Base-by-base conservation (phyloP, 202 grass and related monocot species). In the Brachypodium distachyon region DNA sequence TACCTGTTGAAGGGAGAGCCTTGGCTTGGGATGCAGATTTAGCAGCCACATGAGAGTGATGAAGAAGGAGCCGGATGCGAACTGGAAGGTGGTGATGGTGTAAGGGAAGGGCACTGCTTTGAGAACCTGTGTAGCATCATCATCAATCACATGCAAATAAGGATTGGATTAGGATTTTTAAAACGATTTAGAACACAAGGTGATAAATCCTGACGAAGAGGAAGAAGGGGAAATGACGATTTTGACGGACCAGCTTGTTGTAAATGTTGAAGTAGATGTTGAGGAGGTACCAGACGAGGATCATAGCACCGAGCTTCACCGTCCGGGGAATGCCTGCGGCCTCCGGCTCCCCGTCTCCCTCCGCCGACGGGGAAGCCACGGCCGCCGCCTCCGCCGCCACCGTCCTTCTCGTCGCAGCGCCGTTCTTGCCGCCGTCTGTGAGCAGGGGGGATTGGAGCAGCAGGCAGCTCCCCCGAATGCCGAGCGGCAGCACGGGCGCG, bases 251-350 rank as follows among this genome's bases (percentile, higher is more conserved):
- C 87, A 87, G 78, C 73, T 93, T 93, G 74, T 93, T 90, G 78
- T 76, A 88, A 77, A 93, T 90, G 81, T 93, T 93, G 84, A 93
- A 93, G 77, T 85, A 93, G 64, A 93, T 93, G 78, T 93, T 93
- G 84, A 93, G 88, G 34, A 90, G 77, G 74, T 93, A 90, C 91
- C 91, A 93, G 28, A 83, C 80, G 56, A 87, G 81, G 73, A 93
- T 87, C 87, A 93, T 93, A 18, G 80, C 64, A 3, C 81, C 84
- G 26, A 93, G 80, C 74, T 84, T 56, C 49, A 82, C 29, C 60
- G 41, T 78, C 44, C 26, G 78, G 17, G 36, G 67, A 82, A 82
- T 67, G 77, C 18, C 87, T 10, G 1, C 72, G 38, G 13, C 14
- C 21, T 12, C 56, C 57, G 43, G 39, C 42, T 50, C 13, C 19